Conservation (phyloP, 1,284 basidiomycete species). For the Testicularia cyperi region DNA sequence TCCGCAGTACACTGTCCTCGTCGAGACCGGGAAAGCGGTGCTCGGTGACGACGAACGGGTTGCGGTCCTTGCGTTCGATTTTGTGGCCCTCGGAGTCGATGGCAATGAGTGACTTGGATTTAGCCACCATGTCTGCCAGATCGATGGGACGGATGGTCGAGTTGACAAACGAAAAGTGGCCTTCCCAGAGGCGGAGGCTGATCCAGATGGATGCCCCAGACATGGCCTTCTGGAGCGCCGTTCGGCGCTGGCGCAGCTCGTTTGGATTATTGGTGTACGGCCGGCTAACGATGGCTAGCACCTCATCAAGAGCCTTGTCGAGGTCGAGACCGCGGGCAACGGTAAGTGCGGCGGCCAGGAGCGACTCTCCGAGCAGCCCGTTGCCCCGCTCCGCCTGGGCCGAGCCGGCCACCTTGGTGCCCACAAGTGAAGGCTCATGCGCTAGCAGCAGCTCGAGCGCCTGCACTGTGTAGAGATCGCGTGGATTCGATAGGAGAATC, state of each 20-base stretch:
- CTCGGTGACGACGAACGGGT: conserved; percentile 30
- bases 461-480: conserved; percentile 34
- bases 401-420: conserved; percentile 23
- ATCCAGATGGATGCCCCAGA: conserved; percentile 32
- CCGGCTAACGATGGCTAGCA: conserved; percentile 6
- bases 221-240: conserved; percentile 11
- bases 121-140: conserved; percentile 8
- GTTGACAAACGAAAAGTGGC: conserved; percentile 34
- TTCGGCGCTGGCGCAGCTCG: conserved; percentile 6
- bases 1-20: conserved; percentile 33
- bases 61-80: conserved; percentile 26
- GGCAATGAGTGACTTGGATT: conserved; percentile 18
- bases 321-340: conserved; percentile 30
- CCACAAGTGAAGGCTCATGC: conserved; percentile 36
- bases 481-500: conserved; percentile 25
- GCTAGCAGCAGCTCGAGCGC: conserved; percentile 35
- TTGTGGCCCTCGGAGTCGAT: conserved; percentile 25
- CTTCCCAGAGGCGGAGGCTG: conserved; percentile 37
- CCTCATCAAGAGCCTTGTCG: conserved; percentile 31
- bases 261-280: neutral
- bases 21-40: conserved; percentile 34
- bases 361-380: conserved; percentile 28
- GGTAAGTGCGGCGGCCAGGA: conserved; percentile 32
- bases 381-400: conserved; percentile 28
- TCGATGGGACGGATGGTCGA: conserved; percentile 30